These are phyloP conservation scores for Colletotrichum sp. DNA, from an alignment of 2,329 filamentous ascomycete genomes.

Conservation along the genomic window DNA sequence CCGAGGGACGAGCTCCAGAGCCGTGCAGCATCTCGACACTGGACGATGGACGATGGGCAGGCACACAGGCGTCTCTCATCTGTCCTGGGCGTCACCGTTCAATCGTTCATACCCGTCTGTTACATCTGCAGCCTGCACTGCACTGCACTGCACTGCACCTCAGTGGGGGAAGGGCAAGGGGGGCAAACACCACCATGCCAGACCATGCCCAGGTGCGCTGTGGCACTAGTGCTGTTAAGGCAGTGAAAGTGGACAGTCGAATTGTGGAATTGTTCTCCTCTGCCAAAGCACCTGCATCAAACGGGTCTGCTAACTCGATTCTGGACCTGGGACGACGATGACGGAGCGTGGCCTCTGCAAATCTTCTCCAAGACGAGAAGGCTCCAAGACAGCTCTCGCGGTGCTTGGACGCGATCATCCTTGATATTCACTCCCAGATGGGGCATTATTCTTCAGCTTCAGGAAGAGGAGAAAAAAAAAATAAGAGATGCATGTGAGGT, in stretches of 20 bases:
- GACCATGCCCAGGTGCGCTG: background rate
- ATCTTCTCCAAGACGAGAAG: background rate
- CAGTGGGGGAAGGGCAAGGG: background rate
- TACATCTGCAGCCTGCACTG: background rate
- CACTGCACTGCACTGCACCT: background rate
- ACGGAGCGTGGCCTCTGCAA: background rate
- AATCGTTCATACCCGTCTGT: background rate
- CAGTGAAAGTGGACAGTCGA: background rate
- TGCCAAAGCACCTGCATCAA: background rate
- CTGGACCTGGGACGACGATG: background rate
- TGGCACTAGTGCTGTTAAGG: background rate
- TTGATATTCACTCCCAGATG: background rate
- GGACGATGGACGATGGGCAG: background rate
- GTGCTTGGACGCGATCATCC: background rate
- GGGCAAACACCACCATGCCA: background rate
- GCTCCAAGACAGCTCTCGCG: background rate
- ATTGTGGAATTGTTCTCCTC: background rate
- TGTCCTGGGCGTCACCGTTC: background rate
- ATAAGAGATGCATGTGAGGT: background rate
- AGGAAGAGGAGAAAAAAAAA: background rate
- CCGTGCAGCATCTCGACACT: background rate
- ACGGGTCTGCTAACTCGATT: background rate
- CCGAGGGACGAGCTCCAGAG: background rate
- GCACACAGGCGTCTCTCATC: background rate
- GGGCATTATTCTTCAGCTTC: background rate